These are phyloP conservation scores for Akanthomyces muscarius DNA, from an alignment of 2,329 filamentous ascomycete species.

Conservation along the genomic window DNA sequence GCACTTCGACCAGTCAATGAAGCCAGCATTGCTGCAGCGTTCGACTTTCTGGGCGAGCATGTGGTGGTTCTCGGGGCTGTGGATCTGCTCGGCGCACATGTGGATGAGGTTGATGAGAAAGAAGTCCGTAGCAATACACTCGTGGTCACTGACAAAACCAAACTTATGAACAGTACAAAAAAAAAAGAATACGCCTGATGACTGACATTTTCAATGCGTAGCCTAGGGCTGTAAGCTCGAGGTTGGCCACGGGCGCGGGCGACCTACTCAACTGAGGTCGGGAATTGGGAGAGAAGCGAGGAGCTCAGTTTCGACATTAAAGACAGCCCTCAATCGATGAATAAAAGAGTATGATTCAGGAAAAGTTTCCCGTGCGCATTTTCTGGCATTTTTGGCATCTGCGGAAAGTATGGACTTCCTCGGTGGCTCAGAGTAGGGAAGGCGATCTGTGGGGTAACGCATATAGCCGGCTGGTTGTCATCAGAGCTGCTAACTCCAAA, in stretches of 20 bases:
- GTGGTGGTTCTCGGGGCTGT: background rate
- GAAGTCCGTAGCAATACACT: background rate
- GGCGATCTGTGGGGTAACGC: background rate
- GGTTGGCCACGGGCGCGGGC: no score
- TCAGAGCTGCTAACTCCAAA: background rate
- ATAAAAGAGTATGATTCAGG: background rate
- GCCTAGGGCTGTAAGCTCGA: background rate
- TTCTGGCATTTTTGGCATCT: background rate
- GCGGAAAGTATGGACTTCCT: no score
- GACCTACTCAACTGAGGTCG: no score
- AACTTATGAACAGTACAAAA: no score
- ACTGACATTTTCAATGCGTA: background rate
- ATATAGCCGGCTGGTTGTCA: background rate
- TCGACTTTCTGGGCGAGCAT: background rate
- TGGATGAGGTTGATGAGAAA: background rate
- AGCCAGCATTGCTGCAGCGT: background rate
- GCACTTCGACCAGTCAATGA: background rate
- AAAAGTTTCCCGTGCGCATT: background rate
- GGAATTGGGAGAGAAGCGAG: no score
- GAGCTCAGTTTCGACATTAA: no score
- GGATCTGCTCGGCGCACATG: background rate
- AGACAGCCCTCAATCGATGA: no score
- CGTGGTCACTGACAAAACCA: background rate
- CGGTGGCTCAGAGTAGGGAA: background rate
- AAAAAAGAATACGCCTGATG: no score